These are phyloP conservation scores for Geoglossum glabrum DNA, from an alignment of 495 filamentous ascomycete genomes.

Conservation along the genomic window DNA sequence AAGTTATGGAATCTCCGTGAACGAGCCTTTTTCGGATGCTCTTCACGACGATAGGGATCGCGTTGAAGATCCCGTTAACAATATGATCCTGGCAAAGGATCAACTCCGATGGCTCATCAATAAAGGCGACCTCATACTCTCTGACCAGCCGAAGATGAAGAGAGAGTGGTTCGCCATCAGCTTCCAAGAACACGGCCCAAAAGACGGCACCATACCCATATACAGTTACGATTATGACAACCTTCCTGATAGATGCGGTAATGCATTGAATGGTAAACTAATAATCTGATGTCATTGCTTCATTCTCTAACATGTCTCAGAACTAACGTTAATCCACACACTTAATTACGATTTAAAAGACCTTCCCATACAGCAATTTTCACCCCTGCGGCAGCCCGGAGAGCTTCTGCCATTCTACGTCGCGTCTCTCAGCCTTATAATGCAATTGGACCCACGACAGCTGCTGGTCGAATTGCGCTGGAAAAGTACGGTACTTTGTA, in stretches of 20 bases:
- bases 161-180: neutral
- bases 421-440: neutral
- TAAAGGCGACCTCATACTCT: neutral
- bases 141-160: neutral
- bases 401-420: neutral
- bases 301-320: neutral
- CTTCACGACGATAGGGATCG: neutral
- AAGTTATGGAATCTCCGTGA: neutral
- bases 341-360: neutral
- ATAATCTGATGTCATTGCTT: neutral
- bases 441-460: neutral
- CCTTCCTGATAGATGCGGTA: neutral
- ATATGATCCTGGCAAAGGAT: neutral
- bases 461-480: neutral
- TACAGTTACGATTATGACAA: slow-evolving; percentile 1
- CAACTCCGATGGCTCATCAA: neutral
- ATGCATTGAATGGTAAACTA: neutral
- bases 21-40: neutral
- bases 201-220: neutral
- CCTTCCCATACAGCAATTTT: neutral
- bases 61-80: neutral
- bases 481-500: neutral
- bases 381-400: neutral
- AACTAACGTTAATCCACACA: neutral
- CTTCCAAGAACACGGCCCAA: neutral